Conservation (phyloP, 805 yeast genomes). For the Zygosaccharomyces gambellarensis region DNA sequence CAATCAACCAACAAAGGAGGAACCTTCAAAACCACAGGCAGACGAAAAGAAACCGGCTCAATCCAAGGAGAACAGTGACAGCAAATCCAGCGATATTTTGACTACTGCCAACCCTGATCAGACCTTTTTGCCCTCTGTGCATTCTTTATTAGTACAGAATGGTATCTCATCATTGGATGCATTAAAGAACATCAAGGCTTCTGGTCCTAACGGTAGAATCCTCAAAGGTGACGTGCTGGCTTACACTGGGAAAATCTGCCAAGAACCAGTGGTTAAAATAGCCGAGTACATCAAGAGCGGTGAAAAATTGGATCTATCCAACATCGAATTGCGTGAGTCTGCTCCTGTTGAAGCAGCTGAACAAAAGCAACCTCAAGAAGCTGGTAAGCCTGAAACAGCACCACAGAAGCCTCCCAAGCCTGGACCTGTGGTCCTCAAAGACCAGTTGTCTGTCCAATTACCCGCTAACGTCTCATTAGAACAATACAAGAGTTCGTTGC, state of each 20-base stretch:
- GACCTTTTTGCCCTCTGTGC: slow-evolving; percentile 75
- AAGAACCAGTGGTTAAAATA: slow-evolving; percentile 48
- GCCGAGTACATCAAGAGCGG: slow-evolving; percentile 51
- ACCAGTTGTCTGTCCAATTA: slow-evolving; percentile 32
- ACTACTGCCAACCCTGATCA: slow-evolving; percentile 59
- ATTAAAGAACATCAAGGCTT: slow-evolving; percentile 61
- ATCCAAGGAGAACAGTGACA: slow-evolving; percentile 16
- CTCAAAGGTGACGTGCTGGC: slow-evolving; percentile 91
- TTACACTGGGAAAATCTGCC: slow-evolving; percentile 65
- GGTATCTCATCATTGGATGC: slow-evolving; percentile 69
- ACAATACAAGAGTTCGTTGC: slow-evolving; percentile 42
- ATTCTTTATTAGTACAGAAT: slow-evolving; percentile 54
- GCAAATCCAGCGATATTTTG: slow-evolving; percentile 13
- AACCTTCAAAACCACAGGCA: slow-evolving; percentile 21
- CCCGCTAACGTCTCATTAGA: slow-evolving; percentile 30
- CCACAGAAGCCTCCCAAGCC: slow-evolving; percentile 17
- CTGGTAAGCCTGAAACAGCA: slow-evolving; percentile 12
- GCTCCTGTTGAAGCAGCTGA: slow-evolving; percentile 18
- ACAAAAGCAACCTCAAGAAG: slow-evolving; percentile 11
- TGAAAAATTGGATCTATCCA: slow-evolving; percentile 66
- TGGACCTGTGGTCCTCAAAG: slow-evolving; percentile 31
- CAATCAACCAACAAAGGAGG: slow-evolving; percentile 12
- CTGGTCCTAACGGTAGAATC: slow-evolving; percentile 86
- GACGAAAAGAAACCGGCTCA: slow-evolving; percentile 6
- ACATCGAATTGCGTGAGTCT: slow-evolving; percentile 43